These are phyloP conservation scores for Jamesozyma gamospora DNA, from an alignment of 805 yeast species.

Conservation along the genomic window DNA sequence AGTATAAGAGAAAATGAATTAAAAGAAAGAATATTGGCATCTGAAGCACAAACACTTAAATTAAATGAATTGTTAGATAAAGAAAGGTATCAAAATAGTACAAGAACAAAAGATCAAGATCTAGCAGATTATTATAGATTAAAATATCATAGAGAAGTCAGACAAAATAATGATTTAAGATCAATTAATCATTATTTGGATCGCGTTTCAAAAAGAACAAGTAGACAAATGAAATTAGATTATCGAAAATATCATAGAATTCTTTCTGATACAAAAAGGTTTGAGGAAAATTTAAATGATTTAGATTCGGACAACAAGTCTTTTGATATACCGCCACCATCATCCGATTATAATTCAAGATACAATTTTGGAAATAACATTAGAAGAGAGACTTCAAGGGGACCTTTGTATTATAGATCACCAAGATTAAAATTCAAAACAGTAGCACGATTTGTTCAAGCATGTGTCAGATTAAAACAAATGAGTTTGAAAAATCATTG, in stretches of 20 bases:
- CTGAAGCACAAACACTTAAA: not conserved
- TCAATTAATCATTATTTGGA: slow-evolving; percentile 27
- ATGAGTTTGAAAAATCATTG: slow-evolving; percentile 17
- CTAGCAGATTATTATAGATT: slow-evolving; percentile 23
- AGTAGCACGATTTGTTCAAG: slow-evolving; percentile 22
- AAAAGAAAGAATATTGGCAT: slow-evolving; percentile 1
- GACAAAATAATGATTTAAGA: slow-evolving; percentile 24
- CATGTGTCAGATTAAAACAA: slow-evolving; percentile 24
- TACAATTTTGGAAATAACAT: too few relatives aligned
- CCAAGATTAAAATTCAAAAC: slow-evolving; percentile 19
- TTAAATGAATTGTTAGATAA: not conserved
- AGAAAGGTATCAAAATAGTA: slow-evolving; percentile 3
- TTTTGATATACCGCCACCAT: not conserved
- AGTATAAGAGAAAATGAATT: not conserved
- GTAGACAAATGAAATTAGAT: slow-evolving; percentile 24
- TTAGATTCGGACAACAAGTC: not conserved
- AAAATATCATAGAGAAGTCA: slow-evolving; percentile 24
- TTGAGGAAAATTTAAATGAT: slow-evolving; percentile 2
- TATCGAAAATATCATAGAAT: slow-evolving; percentile 20
- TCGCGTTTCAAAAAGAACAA: slow-evolving; percentile 23
- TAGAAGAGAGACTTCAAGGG: not conserved
- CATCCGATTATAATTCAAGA: not conserved
- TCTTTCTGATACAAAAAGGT: slow-evolving; percentile 4
- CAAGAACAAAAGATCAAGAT: slow-evolving; percentile 10
- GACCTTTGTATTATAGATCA: slow-evolving; percentile 1